These are phyloP conservation scores for Posidonia oceanica DNA, from an alignment of 116 monocot genomes.

Conservation along the genomic window DNA sequence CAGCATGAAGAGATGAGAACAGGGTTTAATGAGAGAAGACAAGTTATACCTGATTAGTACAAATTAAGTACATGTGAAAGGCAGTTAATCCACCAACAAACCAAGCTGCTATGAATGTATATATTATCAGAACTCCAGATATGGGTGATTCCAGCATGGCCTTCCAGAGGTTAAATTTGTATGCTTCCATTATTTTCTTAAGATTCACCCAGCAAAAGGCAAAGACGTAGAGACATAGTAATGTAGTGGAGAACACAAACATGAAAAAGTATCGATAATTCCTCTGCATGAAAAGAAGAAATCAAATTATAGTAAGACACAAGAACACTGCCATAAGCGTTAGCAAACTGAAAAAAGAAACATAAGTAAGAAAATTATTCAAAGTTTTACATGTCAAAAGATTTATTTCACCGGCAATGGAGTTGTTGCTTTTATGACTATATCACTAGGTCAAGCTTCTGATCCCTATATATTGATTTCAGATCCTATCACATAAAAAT, in stretches of 20 bases:
- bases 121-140: constrained; percentile 41
- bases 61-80: constrained; percentile 53
- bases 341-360: no score
- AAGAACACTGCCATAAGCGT: no score
- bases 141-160: constrained; percentile 42
- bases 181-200: constrained; percentile 16
- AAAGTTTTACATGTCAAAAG: no score
- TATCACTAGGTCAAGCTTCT: no score
- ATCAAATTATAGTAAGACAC: neutral
- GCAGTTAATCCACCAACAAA: constrained; percentile 59
- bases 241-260: constrained; percentile 50
- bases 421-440: no score
- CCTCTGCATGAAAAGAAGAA: constrained; percentile 29
- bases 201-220: constrained; percentile 51
- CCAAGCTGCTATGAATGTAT: constrained; percentile 55
- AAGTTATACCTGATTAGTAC: constrained; percentile 45
- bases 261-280: constrained; percentile 72
- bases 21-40: no score
- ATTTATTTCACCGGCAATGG: no score
- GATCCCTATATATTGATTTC: no score
- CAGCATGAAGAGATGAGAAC: no score
- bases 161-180: constrained; percentile 30
- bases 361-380: no score
- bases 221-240: constrained; percentile 51
- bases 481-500: no score